Conservation (phyloP, 345 rosid genomes). For the Sonneratia caseolaris region DNA sequence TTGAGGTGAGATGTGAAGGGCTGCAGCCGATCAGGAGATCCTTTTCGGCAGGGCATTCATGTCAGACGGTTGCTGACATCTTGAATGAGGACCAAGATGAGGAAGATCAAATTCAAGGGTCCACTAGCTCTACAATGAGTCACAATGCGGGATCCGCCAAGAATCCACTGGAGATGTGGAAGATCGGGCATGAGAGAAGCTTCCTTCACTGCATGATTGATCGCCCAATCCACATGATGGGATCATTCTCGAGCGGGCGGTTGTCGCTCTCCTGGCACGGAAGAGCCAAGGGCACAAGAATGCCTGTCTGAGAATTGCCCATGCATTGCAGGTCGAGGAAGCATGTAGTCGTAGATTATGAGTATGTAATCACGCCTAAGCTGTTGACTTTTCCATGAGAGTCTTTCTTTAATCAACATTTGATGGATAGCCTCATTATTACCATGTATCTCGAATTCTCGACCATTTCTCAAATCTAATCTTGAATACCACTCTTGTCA, state of each 20-base stretch:
- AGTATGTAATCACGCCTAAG: too few species aligned
- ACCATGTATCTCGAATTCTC: too few species aligned
- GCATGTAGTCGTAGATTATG: too few species aligned
- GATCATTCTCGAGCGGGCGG: constrained; percentile 58
- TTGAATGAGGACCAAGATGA: constrained; percentile 23
- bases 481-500: too few species aligned
- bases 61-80: constrained; percentile 33
- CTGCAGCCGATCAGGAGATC: constrained; percentile 11
- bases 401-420: too few species aligned
- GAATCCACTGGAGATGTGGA: constrained; percentile 17
- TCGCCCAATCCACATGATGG: constrained; percentile 27
- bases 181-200: constrained; percentile 20
- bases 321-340: too few species aligned
- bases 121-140: background rate
- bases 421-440: too few species aligned
- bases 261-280: constrained; percentile 17
- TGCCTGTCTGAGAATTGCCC: constrained; percentile 13
- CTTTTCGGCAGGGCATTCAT: constrained; percentile 14
- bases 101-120: constrained; percentile 2
- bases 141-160: constrained; percentile 22
- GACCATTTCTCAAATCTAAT: too few species aligned
- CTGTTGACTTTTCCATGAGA: too few species aligned
- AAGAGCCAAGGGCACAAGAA: too few species aligned
- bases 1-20: constrained; percentile 6
- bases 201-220: constrained; percentile 13